A percentile compares a stretch with the other conserved stretches of the same genome.
Conservation (phyloP, 1,284 basidiomycete species). For the Ganoderma boninense region DNA sequence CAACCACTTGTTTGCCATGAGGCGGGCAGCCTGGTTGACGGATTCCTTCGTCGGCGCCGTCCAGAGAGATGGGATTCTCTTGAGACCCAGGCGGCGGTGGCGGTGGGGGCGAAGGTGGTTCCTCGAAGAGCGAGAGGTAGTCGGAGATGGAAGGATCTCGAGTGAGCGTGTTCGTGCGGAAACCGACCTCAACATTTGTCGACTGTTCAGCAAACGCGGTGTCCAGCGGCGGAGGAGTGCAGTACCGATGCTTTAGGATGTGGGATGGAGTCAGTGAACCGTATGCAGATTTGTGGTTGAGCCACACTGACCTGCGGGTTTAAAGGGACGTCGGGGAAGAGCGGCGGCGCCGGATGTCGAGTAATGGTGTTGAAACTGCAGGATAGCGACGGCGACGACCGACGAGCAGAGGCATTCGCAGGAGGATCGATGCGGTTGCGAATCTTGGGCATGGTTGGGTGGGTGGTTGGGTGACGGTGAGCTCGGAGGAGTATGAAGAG, state of each 20-base stretch:
- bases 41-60: not conserved
- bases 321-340: slow-evolving; percentile 23
- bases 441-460: slow-evolving; percentile 15
- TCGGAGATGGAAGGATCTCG: not conserved
- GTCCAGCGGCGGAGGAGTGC: slow-evolving; percentile 27
- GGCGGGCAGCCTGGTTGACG: not conserved
- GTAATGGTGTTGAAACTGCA: not conserved
- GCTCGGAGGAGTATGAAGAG: not conserved
- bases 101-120: not conserved
- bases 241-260: slow-evolving; percentile 22
- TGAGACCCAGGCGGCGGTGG: not conserved
- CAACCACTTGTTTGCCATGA: not conserved
- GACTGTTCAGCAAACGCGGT: slow-evolving; percentile 7
- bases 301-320: slow-evolving; percentile 19
- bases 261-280: not conserved
- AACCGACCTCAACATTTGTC: slow-evolving; percentile 11
- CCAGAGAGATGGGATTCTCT: not conserved
- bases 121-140: slow-evolving; percentile 15
- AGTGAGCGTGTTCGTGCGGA: slow-evolving; percentile 6
- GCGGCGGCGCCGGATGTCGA: slow-evolving; percentile 4
- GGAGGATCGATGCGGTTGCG: slow-evolving; percentile 5
- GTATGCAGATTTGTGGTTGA: not conserved
- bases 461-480: not conserved
- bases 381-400: no score
- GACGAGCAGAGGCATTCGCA: not conserved